Evolutionary conservation across 352 stramenopile genomes (phyloP).

Genomic region (Peronospora farinosa): DNA sequence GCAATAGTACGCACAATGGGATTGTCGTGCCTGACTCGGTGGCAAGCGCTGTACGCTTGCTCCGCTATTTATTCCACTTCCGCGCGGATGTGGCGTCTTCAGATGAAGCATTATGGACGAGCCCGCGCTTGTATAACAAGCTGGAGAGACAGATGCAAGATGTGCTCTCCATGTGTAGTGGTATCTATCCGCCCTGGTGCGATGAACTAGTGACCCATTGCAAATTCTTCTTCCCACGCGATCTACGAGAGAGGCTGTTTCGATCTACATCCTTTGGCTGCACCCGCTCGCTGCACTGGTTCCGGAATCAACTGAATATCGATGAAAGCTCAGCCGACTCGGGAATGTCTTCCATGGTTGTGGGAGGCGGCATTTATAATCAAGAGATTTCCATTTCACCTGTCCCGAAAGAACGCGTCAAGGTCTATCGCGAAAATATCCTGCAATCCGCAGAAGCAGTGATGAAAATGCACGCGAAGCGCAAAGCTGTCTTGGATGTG

Average conservation of each 20-base stretch:
- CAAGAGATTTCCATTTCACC: conserved; percentile 78
- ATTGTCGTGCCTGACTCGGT: conserved; percentile 29
- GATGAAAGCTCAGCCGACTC: conserved; percentile 31
- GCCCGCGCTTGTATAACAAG: conserved; percentile 71
- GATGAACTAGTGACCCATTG: conserved; percentile 66
- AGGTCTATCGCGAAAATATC: conserved; percentile 70
- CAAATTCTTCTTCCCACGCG: conserved; percentile 77
- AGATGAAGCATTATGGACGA: conserved; percentile 57
- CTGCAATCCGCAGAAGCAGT: conserved; percentile 66
- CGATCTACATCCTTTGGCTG: conserved; percentile 73
- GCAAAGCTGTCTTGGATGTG: conserved; percentile 76
- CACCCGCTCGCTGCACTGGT: conserved; percentile 77
- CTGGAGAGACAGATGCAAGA: conserved; percentile 74
- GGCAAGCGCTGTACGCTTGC: conserved; percentile 43
- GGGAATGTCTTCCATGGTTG: conserved; percentile 13
- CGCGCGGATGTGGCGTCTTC: conserved; percentile 18
- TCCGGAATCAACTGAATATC: conserved; percentile 58
- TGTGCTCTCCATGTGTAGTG: conserved; percentile 75
- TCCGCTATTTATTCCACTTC: conserved; percentile 56
- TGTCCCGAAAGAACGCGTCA: conserved; percentile 83
- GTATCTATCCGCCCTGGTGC: conserved; percentile 77
- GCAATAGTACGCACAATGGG: conserved; percentile 5
- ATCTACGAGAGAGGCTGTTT: conserved; percentile 67
- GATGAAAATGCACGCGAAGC: conserved; percentile 84
- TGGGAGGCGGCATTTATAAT: conserved; percentile 48